Evolutionary conservation across 352 stramenopile species (phyloP), one percentile per base, ranked within the genome.

Genomic region (Phytophthora ramorum): DNA sequence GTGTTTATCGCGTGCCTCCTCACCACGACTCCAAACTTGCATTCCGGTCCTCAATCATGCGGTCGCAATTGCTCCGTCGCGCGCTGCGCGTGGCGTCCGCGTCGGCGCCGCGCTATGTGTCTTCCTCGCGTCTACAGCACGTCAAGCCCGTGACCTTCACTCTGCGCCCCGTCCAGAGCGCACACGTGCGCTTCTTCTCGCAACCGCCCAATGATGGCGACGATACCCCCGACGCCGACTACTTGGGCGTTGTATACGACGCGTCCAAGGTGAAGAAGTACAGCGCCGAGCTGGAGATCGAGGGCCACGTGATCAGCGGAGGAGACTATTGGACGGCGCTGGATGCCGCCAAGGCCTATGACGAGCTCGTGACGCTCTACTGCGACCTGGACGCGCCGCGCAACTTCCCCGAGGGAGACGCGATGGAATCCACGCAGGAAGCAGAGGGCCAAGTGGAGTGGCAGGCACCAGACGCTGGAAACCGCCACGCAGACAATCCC

Each of bases 321-420:
- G 87, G 87, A 17, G 78, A 93, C 53, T 93, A 83, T 49, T 95
- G 87, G 87, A 93, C 87, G 47, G 85, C 87, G 52, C 67, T 92
- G 34, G 87, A 95, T 37, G 87, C 87, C 12, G 87, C 85, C 49
- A 91, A 91, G 62, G 81, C 75, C 13, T 95, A 95, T 69, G 87
- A 95, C 53, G 85, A 95, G 60, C 71, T 95, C 13, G 85, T 95
- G 58, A 69, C 79, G 41, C 73, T 95, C 7, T 95, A 93, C 57
- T 92, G 85, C 58, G 87, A 92, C 50, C 57, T 87, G 48, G 82
- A 90, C 26, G 86, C 76, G 48, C 82, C 85, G n/a, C 76, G 86
- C 40, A 93, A 95, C 64, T 95, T 95, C 48, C 71, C 73, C 0
- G 53, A 73, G 14, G 59, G 64, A 14, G 47, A 77, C 24, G 9